Conservation (phyloP, 257 asterid genomes). For the Hygrophila difformis region DNA sequence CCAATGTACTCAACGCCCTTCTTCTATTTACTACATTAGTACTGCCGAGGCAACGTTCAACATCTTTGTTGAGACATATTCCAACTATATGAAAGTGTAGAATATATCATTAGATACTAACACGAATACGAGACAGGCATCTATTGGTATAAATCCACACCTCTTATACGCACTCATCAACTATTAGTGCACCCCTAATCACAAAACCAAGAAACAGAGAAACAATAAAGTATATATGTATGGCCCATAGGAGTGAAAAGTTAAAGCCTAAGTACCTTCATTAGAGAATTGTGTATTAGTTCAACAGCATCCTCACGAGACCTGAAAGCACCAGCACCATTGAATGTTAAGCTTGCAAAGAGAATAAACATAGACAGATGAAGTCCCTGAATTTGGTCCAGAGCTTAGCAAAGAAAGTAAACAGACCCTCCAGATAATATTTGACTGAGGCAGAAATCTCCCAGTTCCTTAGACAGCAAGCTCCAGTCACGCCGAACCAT, state of each 20-base stretch:
- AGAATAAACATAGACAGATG: constrained; percentile 2
- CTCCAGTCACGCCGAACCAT: constrained; percentile 97
- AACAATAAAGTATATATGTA: constrained; percentile 5
- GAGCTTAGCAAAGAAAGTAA: constrained; percentile 11
- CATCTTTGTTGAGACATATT: not conserved
- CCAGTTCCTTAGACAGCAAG: too few relatives aligned
- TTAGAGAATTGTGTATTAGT: constrained; percentile 72
- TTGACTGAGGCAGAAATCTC: too few relatives aligned
- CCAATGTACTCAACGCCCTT: constrained; percentile 2
- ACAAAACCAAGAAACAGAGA: constrained; percentile 5
- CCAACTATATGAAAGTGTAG: not conserved
- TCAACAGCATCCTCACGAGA: constrained; percentile 90
- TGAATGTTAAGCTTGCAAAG: constrained; percentile 16
- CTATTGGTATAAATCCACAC: too few relatives aligned
- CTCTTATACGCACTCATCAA: too few relatives aligned
- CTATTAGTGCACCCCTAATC: too few relatives aligned
- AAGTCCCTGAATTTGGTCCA: not conserved
- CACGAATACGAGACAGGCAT: too few relatives aligned
- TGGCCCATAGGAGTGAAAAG: constrained; percentile 11
- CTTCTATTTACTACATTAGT: too few relatives aligned
- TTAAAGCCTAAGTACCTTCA: constrained; percentile 47
- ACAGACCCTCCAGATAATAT: too few relatives aligned
- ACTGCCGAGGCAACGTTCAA: too few relatives aligned
- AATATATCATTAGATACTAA: too few relatives aligned
- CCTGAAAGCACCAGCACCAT: constrained; percentile 37